Evolutionary conservation across 1,284 basidiomycete species (phyloP), one percentile per base, ranked within the genome.

Genomic region (Anthracocystis walkeri): DNA sequence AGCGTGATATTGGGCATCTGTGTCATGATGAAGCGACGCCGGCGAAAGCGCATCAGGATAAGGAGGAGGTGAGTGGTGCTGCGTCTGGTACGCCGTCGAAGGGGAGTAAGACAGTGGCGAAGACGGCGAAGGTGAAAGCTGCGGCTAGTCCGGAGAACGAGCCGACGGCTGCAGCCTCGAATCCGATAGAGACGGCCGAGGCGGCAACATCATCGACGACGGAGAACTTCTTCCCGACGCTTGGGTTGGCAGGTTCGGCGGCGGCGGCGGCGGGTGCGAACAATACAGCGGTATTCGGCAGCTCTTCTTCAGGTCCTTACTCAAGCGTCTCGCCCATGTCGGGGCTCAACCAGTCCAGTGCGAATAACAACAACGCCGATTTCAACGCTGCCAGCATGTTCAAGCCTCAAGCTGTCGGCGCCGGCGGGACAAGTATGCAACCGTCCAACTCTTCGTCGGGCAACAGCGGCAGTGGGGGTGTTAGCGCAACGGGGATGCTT

Each of bases 1-100:
- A 87, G 73, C 77, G 87, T 21, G 86, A 87, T 57, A 87, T 87
- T 40, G 86, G 86, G 1, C 86, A 87, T 65, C 73, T 87, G 16
- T 87, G 86, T 65, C 48, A 80, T 61, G 56, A 70, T 31, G 66
- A 65, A 49, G 49, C 72, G 20, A 75, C 63, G 18, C 65, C 72
- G 4, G 65, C 66, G 10, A 71, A 71, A n/a, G 68, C 58, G 21
- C 23, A 44, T 45, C 31, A 53, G 16, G 54, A 61, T 5, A 52
- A 59, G 18, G 29, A 58, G 1, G 52, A 54, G 2, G 16, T 57
- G 14, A 25, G 18, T 4, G 21, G 11, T 20, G 41, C 46, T n/a
- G 33, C 41, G n/a, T 18, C 8, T n/a, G 27, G 27, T 12, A 64
- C 62, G 21, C 67, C 67, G 5, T 59, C 56, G 12, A 70, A 63